These are phyloP conservation scores for Yamadazyma diospyri DNA, from an alignment of 1,139 yeast genomes.

Conservation along the genomic window DNA sequence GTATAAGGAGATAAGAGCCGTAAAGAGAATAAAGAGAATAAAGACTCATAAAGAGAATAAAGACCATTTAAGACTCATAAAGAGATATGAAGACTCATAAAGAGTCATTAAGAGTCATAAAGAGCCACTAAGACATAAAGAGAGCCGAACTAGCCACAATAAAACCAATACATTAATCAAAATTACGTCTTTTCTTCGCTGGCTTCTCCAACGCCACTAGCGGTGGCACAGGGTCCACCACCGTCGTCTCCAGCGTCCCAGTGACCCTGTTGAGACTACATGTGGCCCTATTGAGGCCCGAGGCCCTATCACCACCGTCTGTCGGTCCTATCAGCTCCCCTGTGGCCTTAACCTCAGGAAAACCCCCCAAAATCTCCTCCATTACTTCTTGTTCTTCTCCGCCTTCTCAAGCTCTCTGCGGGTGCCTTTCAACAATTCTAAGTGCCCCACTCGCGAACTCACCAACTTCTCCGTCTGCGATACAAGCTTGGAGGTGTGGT, in stretches of 20 bases:
- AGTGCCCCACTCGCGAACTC: conserved; percentile 91
- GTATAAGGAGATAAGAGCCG: no score
- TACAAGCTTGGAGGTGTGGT: conserved; percentile 65
- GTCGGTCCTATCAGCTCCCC: no score
- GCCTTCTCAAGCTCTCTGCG: conserved; percentile 73
- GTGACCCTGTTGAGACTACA: conserved; percentile 3
- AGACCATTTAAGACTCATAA: no score
- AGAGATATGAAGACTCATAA: no score
- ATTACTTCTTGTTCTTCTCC: conserved; percentile 27
- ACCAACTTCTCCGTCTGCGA: conserved; percentile 78
- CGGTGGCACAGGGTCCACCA: conserved; percentile 1
- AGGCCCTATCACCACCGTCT: no score
- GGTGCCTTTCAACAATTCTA: conserved; percentile 89
- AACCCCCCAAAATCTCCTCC: neutral
- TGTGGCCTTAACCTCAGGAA: no score
- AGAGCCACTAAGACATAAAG: no score
- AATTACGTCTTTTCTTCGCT: conserved; percentile 5
- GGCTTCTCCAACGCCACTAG: conserved; percentile 2
- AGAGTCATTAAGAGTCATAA: no score
- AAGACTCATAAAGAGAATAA: no score
- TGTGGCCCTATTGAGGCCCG: no score
- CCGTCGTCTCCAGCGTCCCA: neutral
- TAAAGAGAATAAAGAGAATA: no score
- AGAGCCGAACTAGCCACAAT: no score
- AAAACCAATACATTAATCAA: conserved; percentile 6